Conservation (phyloP, 225 moss, liverwort and hornwort species). For the Sphagnum contortum region DNA sequence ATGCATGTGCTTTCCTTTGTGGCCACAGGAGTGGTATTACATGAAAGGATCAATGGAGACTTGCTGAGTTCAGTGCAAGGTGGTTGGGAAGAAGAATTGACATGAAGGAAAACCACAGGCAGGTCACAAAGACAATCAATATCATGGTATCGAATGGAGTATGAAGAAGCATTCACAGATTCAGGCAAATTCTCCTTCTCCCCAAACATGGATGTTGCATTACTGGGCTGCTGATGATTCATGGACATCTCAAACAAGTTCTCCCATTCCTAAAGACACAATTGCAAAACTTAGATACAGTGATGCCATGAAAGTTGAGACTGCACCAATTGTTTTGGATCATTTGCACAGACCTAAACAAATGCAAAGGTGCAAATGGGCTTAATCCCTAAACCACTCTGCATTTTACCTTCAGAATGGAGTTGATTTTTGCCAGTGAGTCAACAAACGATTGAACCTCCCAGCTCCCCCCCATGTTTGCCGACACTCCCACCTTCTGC, state of each 20-base stretch:
- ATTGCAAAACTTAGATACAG: not conserved
- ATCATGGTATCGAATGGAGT: slow-evolving; percentile 2
- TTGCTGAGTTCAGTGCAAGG: slow-evolving; percentile 10
- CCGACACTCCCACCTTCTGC: no score
- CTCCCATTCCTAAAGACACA: slow-evolving; percentile 16
- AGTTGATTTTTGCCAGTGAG: no score
- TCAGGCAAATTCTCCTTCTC: no score
- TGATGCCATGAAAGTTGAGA: no score
- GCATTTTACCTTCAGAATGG: no score
- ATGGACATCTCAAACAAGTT: slow-evolving; percentile 13
- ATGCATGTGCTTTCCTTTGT: slow-evolving; percentile 3
- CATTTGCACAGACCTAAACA: no score
- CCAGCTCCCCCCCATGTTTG: no score
- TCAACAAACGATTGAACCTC: no score
- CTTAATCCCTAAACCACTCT: no score
- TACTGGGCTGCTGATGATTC: slow-evolving; percentile 3
- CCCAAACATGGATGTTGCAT: not conserved
- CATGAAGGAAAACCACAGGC: slow-evolving; percentile 5
- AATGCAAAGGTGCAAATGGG: no score
- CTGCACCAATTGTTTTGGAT: no score
- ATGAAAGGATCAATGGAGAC: slow-evolving; percentile 20
- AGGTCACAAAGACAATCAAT: slow-evolving; percentile 6
- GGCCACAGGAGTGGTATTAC: slow-evolving; percentile 6
- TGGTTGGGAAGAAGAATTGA: not conserved
- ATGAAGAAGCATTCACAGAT: no score